Base-by-base conservation (phyloP, 2,329 filamentous ascomycete species). In the Colletotrichum higginsianum region DNA sequence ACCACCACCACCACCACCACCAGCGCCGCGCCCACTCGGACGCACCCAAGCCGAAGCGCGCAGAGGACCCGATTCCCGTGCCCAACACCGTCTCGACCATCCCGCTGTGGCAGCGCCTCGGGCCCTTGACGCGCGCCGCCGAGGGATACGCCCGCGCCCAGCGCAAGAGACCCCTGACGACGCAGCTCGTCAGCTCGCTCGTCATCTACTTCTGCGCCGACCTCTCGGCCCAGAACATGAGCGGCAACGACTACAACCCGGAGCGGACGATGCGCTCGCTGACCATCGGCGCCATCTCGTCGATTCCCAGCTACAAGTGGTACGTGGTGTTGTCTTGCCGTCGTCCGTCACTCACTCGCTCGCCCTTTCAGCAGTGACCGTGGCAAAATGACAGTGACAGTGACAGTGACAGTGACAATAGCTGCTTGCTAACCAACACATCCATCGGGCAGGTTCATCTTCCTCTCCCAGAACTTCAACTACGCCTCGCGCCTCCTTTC, bases 221-320 rank as follows among this genome's bases (percentile, higher is more conserved):
- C 80, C 75, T 96, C 66, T 91, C 90, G 55, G 94, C 94, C 56
- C 95, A 97, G 83, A 85, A 87, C 68, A 90, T 97, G 74, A 82
- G 84, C 70, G 86, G 85, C 26, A 85, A 86, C 74, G 84, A 86
- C 4, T 95, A 96, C 78, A 91, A 94, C 78, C 88, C 90, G 4
- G 82, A 84, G 67, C 87, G 94, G 55, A 96, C 94, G 0, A 79
- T 88, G 66, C 87, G 95, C 63, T 92, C 94, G 68, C 82, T 98
- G 77, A 79, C 90, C 3, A 96, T 98, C 67, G 94, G 94, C 4
- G 90, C 88, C 2, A 83, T 92, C 58, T 89, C 89, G 13, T 91
- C 92, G 21, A 93, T 98, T 70, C 95, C 95, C 0, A 89, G 88
- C 56, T 98, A 95, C 79, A 89, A 90, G 76, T 98, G 95, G 95